Evolutionary conservation across 306 rosid genomes (phyloP), one percentile per base, ranked within the genome.

Genomic region (Begonia fuchsioides): DNA sequence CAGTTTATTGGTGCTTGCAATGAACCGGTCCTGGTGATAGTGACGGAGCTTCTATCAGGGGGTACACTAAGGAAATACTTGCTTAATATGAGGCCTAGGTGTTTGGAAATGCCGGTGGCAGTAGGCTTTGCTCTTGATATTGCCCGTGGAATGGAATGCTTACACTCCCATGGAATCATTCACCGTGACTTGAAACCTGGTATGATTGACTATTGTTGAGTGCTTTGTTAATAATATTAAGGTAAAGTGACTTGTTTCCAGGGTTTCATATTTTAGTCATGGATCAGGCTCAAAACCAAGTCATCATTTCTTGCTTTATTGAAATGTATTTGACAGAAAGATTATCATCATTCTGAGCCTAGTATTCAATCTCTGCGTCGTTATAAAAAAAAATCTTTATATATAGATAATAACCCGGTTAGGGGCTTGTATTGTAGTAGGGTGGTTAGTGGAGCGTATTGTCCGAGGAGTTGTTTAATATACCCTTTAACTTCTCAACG

Each of bases 1-100:
- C 77, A 80, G 88, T 80, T 80, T 68, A 73, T 76, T 62, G 88
- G 88, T 10, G 88, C 88, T 58, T 76, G 88, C 68, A 80, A 80
- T 56, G 81, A 76, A 63, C 88, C 88, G 44, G 57, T 76, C 54
- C 73, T 80, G 88, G 88, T 80, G 51, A 80, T 80, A 64, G 88
- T 80, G 44, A 80, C 88, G n/a, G 88, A 80, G 64, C 76, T 80
- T 72, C 78, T 80, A 38, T 59, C 47, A 55, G 88, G 88, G 7
- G 83, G 83, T 65, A 76, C 88, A 1, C 60, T 80, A 55, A 80
- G 88, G 41, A 80, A 73, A 64, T 68, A 62, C 59, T 64, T 80
- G 61, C 45, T 73, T 75, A 65, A 43, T 32, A 62, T 65, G 52
- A 73, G 83, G 45, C 83, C 83, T 5, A 66, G 64, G 13, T 63